A percentile compares a stretch with the other conserved stretches of the same genome.
Evolutionary conservation across 2,329 filamentous ascomycete genomes (phyloP).

Genomic region (Colletotrichum neosansevieriae): DNA sequence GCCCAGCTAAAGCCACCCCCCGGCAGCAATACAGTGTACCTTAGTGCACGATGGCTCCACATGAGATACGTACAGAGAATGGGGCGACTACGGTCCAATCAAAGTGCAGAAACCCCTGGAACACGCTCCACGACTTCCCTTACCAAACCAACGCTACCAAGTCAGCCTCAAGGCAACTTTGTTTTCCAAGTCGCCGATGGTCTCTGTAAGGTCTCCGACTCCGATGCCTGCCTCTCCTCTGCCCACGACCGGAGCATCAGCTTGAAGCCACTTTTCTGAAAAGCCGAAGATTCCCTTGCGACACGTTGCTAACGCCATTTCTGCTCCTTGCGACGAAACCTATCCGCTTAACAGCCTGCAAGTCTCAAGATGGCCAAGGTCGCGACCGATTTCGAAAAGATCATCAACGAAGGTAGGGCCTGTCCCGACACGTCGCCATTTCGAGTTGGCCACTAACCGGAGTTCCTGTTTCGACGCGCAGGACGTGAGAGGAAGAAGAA

Average conservation of each 20-base stretch:
- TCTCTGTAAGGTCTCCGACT: slow-evolving; percentile 8
- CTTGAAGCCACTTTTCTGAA: background rate
- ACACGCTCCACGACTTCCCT: slow-evolving; percentile 18
- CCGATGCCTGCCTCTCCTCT: background rate
- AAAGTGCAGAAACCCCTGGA: slow-evolving; percentile 12
- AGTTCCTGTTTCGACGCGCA: slow-evolving; percentile 44
- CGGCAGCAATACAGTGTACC: too few relatives aligned
- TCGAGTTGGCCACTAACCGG: slow-evolving; percentile 22
- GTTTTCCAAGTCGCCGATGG: slow-evolving; percentile 19
- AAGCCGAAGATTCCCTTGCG: background rate
- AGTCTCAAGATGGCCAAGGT: slow-evolving; percentile 55
- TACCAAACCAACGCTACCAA: slow-evolving; percentile 29
- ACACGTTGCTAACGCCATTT: background rate
- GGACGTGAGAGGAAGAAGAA: slow-evolving; percentile 78
- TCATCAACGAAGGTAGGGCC: slow-evolving; percentile 63
- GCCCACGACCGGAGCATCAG: background rate
- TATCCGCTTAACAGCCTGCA: background rate
- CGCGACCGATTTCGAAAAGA: slow-evolving; percentile 65
- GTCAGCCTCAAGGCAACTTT: slow-evolving; percentile 32
- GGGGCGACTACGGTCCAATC: background rate
- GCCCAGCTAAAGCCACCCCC: background rate
- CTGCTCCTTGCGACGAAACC: background rate
- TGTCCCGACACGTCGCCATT: background rate
- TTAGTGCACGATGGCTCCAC: too few relatives aligned
- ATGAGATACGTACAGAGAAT: background rate